Conservation (phyloP, 371 early-diverging fungal species). For the Mortierella sp. region DNA sequence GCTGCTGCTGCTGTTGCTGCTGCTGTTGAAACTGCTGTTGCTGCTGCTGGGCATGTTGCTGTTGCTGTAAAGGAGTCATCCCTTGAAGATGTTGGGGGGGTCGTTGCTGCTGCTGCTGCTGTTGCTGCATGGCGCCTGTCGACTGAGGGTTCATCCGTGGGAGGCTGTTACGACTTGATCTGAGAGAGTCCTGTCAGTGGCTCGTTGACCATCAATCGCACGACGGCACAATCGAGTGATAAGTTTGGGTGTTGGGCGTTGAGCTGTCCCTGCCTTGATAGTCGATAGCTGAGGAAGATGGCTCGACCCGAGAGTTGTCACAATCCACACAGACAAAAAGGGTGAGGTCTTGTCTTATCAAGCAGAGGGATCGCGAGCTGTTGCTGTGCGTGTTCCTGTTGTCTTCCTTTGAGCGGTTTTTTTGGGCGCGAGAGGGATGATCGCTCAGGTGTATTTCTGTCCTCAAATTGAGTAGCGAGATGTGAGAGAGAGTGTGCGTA, state of each 20-base stretch:
- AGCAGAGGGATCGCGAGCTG: neutral
- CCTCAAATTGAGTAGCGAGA: neutral
- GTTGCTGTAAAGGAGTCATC: conserved; percentile 22
- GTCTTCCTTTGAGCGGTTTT: neutral
- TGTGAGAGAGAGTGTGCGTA: neutral
- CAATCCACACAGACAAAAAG: neutral
- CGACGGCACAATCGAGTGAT: neutral
- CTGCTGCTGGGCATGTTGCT: conserved; percentile 29
- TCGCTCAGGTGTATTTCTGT: neutral
- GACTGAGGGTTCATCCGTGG: neutral
- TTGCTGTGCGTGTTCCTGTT: neutral
- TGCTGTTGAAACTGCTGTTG: conserved; percentile 32
- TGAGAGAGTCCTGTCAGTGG: neutral
- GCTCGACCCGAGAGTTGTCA: neutral
- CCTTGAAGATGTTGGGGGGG: conserved; percentile 16
- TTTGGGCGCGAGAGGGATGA: neutral
- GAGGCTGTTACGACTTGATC: neutral
- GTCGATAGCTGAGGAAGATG: neutral
- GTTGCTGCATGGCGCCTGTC: conserved; percentile 17
- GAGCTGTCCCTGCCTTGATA: neutral
- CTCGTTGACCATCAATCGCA: conserved; percentile 7
- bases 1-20: conserved; percentile 35
- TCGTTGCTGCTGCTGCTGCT: conserved; percentile 19
- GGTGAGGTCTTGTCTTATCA: neutral
- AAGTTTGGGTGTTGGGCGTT: neutral